Percentiles rank a stretch among this genome's conserved stretches.
phyloP scores from a whole-genome alignment of 305 asterid genomes.

The Plantago lanceolata region DNA sequence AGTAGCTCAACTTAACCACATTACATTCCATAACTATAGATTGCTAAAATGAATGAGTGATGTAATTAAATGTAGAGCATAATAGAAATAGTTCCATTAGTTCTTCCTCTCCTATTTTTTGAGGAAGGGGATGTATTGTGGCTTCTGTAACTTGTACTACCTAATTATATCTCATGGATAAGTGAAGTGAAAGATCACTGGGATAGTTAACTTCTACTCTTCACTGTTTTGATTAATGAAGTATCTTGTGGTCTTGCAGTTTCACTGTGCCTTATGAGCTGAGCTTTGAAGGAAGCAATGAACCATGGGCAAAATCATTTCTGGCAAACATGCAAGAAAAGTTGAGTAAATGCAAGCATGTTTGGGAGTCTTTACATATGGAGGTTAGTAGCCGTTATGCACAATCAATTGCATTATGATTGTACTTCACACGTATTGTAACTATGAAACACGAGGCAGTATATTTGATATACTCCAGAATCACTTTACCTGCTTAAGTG shows the following conservation, averaged over 20 bases:
- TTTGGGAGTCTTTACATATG: conserved; percentile 73
- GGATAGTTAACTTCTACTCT: not conserved
- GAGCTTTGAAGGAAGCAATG: conserved; percentile 63
- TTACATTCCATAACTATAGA: too few relatives aligned
- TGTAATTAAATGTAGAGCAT: too few relatives aligned
- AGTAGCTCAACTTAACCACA: too few relatives aligned
- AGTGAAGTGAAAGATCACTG: not conserved
- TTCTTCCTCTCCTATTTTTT: too few relatives aligned
- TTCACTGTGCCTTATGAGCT: conserved; percentile 76
- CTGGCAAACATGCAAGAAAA: conserved; percentile 37
- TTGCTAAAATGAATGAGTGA: too few relatives aligned
- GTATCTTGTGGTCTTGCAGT: conserved; percentile 30
- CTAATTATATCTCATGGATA: not conserved
- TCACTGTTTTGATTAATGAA: not conserved
- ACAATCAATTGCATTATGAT: conserved; percentile 68
- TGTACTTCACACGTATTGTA: not conserved
- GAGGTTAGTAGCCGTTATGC: conserved; percentile 68
- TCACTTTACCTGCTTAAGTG: not conserved
- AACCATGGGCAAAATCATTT: conserved; percentile 73
- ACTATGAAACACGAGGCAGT: not conserved
- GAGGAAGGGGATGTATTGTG: too few relatives aligned
- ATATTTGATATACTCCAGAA: not conserved
- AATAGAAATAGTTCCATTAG: too few relatives aligned
- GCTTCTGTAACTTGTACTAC: too few relatives aligned
- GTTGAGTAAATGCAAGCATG: conserved; percentile 52